Evolutionary conservation across 495 filamentous ascomycete genomes (phyloP).

Genomic region (Penicillium cataractarum): DNA sequence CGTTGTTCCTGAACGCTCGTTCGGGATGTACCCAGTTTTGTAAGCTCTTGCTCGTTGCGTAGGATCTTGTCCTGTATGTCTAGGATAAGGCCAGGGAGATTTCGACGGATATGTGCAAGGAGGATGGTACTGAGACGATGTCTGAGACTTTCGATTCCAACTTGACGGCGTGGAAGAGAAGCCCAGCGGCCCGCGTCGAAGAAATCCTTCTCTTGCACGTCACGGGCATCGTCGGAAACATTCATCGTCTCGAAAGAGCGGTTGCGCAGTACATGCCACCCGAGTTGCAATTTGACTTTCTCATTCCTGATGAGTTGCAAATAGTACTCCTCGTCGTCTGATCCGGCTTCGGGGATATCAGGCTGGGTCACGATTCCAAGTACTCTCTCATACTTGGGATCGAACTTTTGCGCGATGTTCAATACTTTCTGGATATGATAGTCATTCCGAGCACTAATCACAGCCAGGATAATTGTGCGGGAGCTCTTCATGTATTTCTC

Average conservation of each 20-base stretch:
- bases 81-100: constrained; percentile 36
- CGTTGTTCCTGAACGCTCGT: constrained; percentile 54
- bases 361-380: constrained; percentile 56
- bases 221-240: constrained; percentile 28
- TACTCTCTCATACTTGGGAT: constrained; percentile 39
- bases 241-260: constrained; percentile 47
- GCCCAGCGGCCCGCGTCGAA: constrained; percentile 44
- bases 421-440: constrained; percentile 52
- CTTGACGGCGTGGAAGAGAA: constrained; percentile 20
- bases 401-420: constrained; percentile 24
- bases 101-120: constrained; percentile 43
- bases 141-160: constrained; percentile 45
- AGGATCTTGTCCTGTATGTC: constrained; percentile 36
- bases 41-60: constrained; percentile 29
- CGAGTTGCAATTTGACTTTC: constrained; percentile 63
- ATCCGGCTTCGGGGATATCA: constrained; percentile 33
- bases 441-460: constrained; percentile 58
- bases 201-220: constrained; percentile 36
- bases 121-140: constrained; percentile 46
- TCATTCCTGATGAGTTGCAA: constrained; percentile 61
- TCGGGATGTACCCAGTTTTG: constrained; percentile 54
- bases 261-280: constrained; percentile 73
- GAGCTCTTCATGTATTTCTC: constrained; percentile 60
- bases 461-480: constrained; percentile 65
- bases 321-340: constrained; percentile 46